A percentile compares a stretch with the other conserved stretches of the same genome.
phyloP scores from a whole-genome alignment of 75 land plant species.

The Cryptomeria japonica region DNA sequence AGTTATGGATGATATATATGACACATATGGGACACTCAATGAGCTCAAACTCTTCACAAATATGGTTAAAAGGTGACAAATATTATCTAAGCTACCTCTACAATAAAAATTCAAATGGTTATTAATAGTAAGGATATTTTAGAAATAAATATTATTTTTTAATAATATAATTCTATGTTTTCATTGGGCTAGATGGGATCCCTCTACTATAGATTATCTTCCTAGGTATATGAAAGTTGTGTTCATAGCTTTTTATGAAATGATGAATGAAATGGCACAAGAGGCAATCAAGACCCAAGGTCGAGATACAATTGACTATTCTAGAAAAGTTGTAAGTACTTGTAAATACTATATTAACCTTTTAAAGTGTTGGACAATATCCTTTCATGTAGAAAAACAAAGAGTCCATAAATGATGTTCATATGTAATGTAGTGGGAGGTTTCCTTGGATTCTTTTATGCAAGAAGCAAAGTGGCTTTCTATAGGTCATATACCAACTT shows the following conservation, averaged over 20 bases:
- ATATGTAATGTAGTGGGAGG: background rate
- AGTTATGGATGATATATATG: constrained; percentile 38
- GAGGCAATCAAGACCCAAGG: constrained; percentile 10
- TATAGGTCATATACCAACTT: background rate
- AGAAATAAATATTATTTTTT: background rate
- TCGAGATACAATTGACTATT: constrained; percentile 12
- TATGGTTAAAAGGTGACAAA: constrained; percentile 21
- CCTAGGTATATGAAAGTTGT: constrained; percentile 29
- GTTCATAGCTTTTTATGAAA: constrained; percentile 13
- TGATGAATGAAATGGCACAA: constrained; percentile 21
- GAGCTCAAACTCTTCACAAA: constrained; percentile 36
- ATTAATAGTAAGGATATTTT: background rate
- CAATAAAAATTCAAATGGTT: background rate
- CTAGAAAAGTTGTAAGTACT: constrained; percentile 21
- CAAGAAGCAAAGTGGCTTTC: constrained; percentile 1
- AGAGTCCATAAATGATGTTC: background rate
- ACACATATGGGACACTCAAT: constrained; percentile 28
- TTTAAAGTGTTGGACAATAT: background rate
- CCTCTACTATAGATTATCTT: constrained; percentile 1
- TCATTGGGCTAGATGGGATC: constrained; percentile 30
- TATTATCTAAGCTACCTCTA: too few species aligned
- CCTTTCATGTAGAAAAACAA: background rate
- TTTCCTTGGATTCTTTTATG: background rate
- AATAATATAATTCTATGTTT: too few species aligned
- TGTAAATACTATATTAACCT: background rate